These are phyloP conservation scores for Boletus speciosus DNA, from an alignment of 768 basidiomycete genomes.

Conservation along the genomic window DNA sequence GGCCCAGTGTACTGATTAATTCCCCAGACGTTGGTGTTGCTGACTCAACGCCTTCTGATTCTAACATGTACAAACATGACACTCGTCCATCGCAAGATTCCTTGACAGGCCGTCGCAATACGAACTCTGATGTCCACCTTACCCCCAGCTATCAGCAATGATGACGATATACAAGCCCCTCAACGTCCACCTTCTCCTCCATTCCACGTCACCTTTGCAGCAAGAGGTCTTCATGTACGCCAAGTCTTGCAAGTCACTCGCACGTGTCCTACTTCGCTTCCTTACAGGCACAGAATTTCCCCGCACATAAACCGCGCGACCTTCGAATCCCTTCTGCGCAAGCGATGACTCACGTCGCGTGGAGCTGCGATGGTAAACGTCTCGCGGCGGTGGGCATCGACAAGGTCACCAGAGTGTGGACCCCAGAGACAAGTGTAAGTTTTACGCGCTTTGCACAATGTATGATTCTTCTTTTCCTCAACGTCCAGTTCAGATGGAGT, in stretches of 20 bases:
- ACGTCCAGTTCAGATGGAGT: constrained; percentile 54
- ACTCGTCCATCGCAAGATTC: neutral
- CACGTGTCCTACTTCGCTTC: constrained; percentile 12
- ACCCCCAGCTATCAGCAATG: constrained; percentile 32
- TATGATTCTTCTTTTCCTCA: neutral
- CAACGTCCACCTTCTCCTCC: constrained; percentile 70
- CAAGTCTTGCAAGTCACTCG: constrained; percentile 3
- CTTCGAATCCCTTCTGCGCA: constrained; percentile 62
- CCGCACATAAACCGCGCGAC: constrained; percentile 76
- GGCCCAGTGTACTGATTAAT: no score
- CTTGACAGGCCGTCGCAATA: neutral
- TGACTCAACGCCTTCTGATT: constrained; percentile 14
- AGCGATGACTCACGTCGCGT: constrained; percentile 71
- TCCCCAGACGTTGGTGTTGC: neutral
- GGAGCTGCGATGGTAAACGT: constrained; percentile 82
- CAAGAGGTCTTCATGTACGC: constrained; percentile 69
- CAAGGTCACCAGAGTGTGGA: constrained; percentile 73
- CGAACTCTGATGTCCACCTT: constrained; percentile 23
- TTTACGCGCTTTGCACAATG: neutral
- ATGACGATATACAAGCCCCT: constrained; percentile 55
- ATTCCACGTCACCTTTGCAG: constrained; percentile 64
- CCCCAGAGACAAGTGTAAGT: constrained; percentile 73
- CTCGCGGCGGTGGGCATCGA: constrained; percentile 81
- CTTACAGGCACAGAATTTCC: constrained; percentile 69
- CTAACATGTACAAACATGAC: constrained; percentile 25